Conservation (phyloP, 2,329 filamentous ascomycete genomes). For the Fusarium circinatum region DNA sequence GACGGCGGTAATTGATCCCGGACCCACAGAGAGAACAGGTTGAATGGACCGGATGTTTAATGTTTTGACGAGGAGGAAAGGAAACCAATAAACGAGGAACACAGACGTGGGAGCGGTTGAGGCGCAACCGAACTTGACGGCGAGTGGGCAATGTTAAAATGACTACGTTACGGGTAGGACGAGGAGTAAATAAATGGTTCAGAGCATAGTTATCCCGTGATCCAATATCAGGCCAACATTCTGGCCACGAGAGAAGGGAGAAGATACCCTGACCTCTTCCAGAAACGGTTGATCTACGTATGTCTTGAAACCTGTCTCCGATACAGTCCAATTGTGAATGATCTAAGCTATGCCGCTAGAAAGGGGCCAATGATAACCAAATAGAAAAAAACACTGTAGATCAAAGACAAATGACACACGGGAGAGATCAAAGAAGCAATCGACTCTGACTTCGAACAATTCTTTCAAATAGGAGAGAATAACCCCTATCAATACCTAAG, state of each 20-base stretch:
- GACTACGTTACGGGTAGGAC: background rate
- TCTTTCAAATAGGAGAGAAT: slow-evolving; percentile 2
- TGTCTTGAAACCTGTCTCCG: slow-evolving; percentile 23
- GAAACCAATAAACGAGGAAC: slow-evolving; percentile 33
- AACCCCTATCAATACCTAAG: slow-evolving; percentile 13
- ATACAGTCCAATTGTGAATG: slow-evolving; percentile 1
- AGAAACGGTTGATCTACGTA: slow-evolving; percentile 10
- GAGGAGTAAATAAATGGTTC: background rate
- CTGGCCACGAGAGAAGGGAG: slow-evolving; percentile 6
- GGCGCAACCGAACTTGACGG: slow-evolving; percentile 31
- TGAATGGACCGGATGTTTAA: slow-evolving; percentile 31
- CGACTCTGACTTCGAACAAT: background rate
- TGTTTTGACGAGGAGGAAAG: slow-evolving; percentile 33
- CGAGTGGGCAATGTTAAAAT: slow-evolving; percentile 19
- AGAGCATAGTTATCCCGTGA: background rate
- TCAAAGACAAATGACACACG: background rate
- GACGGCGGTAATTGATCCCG: slow-evolving; percentile 12
- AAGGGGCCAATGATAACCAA: background rate
- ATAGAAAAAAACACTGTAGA: background rate
- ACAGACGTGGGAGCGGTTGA: slow-evolving; percentile 41
- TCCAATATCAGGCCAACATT: background rate
- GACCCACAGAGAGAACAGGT: slow-evolving; percentile 34
- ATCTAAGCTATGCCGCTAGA: background rate
- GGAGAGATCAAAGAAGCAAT: background rate
- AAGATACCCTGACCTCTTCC: background rate